Evolutionary conservation across 2,329 filamentous ascomycete species (phyloP).

Genomic region (Fusarium camptoceras): DNA sequence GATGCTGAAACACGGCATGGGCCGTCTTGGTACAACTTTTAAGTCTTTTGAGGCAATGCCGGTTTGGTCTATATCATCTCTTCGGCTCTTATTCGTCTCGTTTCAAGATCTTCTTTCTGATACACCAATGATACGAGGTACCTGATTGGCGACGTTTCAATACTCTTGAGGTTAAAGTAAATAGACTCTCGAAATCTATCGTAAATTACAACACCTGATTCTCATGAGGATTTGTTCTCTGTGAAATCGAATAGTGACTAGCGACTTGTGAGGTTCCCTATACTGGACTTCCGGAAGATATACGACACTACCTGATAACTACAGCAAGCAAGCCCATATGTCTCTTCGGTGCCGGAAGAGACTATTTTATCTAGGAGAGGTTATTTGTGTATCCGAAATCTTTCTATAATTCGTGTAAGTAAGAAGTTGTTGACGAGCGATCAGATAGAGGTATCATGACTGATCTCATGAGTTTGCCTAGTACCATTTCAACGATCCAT

Average conservation of each 20-base stretch:
- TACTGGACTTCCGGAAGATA: background rate
- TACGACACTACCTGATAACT: background rate
- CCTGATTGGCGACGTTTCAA: background rate
- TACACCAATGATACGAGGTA: background rate
- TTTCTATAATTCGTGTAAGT: background rate
- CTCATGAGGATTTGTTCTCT: background rate
- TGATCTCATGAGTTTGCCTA: background rate
- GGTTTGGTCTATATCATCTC: background rate
- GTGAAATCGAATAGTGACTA: too few species aligned
- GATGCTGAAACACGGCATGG: background rate
- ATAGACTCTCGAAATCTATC: fast-evolving
- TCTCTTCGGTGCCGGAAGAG: background rate
- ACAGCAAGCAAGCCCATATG: background rate
- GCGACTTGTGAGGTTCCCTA: background rate
- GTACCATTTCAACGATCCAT: background rate
- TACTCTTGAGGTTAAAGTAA: background rate
- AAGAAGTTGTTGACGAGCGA: background rate
- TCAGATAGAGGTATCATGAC: background rate
- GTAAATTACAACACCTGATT: too few species aligned
- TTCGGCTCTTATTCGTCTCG: background rate
- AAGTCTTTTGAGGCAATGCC: background rate
- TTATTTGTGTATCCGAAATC: background rate
- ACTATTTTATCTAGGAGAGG: fast-evolving
- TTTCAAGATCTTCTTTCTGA: conserved; percentile 2
- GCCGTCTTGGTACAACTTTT: background rate